Evolutionary conservation across 2,329 filamentous ascomycete species (phyloP).

Genomic region (Fusarium buxicola): DNA sequence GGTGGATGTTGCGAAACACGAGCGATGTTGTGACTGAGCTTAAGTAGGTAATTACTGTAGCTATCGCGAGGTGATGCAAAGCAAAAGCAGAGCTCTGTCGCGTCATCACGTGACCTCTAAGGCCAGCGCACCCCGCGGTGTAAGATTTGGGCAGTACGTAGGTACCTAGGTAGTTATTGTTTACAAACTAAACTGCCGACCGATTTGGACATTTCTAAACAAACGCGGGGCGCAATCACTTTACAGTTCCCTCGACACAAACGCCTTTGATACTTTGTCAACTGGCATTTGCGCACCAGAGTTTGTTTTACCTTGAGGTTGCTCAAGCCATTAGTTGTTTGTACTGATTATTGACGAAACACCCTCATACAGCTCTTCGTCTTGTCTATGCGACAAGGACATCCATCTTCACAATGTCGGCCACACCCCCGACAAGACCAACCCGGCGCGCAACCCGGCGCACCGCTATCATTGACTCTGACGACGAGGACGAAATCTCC

Average conservation of each 20-base stretch:
- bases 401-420: constrained; percentile 47
- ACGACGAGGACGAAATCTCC: constrained; percentile 76
- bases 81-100: constrained; percentile 22
- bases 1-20: neutral
- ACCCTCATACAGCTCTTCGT: constrained; percentile 5
- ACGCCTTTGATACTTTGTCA: constrained; percentile 6
- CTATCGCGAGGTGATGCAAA: constrained; percentile 40
- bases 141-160: too few species aligned
- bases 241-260: constrained; percentile 29
- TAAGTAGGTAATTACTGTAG: too few species aligned
- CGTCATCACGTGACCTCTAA: constrained; percentile 40
- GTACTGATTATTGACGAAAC: constrained; percentile 4
- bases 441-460: constrained; percentile 67
- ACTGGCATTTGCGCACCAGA: neutral
- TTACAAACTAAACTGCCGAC: constrained; percentile 56
- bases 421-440: constrained; percentile 51
- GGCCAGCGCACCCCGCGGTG: neutral
- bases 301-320: neutral
- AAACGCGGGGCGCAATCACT: constrained; percentile 50
- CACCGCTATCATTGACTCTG: constrained; percentile 81
- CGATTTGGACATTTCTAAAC: constrained; percentile 55
- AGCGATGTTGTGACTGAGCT: constrained; percentile 4
- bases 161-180: constrained; percentile 50
- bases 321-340: neutral
- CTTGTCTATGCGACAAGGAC: constrained; percentile 25